Conservation (phyloP, 1,139 yeast species). For the Diutina scorzettiae region DNA sequence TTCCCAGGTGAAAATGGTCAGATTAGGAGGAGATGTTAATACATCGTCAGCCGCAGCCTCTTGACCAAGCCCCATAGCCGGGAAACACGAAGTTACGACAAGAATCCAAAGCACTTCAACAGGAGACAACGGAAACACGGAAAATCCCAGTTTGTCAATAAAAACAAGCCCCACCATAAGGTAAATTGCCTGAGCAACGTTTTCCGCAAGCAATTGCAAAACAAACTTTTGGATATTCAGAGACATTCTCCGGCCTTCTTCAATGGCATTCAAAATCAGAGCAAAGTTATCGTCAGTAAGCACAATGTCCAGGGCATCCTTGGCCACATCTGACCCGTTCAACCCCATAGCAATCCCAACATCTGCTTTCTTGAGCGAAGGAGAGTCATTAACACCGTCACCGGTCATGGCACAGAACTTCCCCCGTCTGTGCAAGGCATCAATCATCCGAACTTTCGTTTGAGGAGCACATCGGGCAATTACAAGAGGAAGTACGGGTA, state of each 20-base stretch:
- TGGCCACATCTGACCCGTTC: conserved; percentile 74
- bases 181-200: conserved; percentile 59
- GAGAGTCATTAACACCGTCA: conserved; percentile 40
- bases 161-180: conserved; percentile 27
- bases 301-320: conserved; percentile 69
- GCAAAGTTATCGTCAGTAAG: conserved; percentile 70
- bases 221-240: conserved; percentile 74
- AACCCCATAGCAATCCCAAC: conserved; percentile 86
- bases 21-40: conserved; percentile 20
- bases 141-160: conserved; percentile 19
- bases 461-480: conserved; percentile 83
- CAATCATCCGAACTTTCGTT: conserved; percentile 76
- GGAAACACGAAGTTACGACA: conserved; percentile 27
- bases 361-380: conserved; percentile 62
- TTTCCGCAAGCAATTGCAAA: conserved; percentile 63
- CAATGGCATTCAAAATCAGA: conserved; percentile 64
- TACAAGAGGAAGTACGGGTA: conserved; percentile 66
- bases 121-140: conserved; percentile 26
- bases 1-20: conserved; percentile 21
- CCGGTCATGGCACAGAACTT: conserved; percentile 81
- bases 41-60: conserved; percentile 22
- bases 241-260: conserved; percentile 77
- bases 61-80: conserved; percentile 30
- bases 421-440: conserved; percentile 62
- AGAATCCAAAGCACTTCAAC: conserved; percentile 27